Conservation (phyloP, 2,329 filamentous ascomycete species). For the Trichoderma sp. region DNA sequence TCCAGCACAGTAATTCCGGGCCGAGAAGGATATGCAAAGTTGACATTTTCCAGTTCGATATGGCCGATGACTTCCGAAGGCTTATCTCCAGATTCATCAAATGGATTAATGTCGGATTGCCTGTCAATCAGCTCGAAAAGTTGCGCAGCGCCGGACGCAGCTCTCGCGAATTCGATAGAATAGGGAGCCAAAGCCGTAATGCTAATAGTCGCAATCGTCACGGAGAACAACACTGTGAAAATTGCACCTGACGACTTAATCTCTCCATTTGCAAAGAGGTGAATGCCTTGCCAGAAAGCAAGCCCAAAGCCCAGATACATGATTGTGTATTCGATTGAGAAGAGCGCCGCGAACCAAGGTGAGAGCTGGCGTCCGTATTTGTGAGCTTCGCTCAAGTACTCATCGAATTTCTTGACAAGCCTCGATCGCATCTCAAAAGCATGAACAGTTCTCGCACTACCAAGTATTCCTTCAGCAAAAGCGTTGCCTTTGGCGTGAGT, state of each 20-base stretch:
- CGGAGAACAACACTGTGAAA: constrained; percentile 43
- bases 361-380: constrained; percentile 42
- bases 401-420: constrained; percentile 42
- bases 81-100: constrained; percentile 35
- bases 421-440: constrained; percentile 45
- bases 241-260: constrained; percentile 41
- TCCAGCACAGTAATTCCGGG: constrained; percentile 45
- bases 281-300: constrained; percentile 48
- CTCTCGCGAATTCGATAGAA: constrained; percentile 41
- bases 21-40: constrained; percentile 48
- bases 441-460: constrained; percentile 44
- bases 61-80: constrained; percentile 34
- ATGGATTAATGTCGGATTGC: constrained; percentile 40
- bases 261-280: constrained; percentile 40
- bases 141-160: constrained; percentile 38
- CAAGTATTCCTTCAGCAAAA: constrained; percentile 41
- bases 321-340: constrained; percentile 42
- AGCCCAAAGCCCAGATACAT: constrained; percentile 46
- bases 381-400: constrained; percentile 40
- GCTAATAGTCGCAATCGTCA: constrained; percentile 41
- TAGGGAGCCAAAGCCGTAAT: constrained; percentile 41
- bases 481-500: constrained; percentile 38
- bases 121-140: constrained; percentile 43
- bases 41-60: constrained; percentile 44
- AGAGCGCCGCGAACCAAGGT: constrained; percentile 41